Evolutionary conservation across 345 rosid species (phyloP), one percentile per base, ranked within the genome.

Genomic region (Jatropha curcas): DNA sequence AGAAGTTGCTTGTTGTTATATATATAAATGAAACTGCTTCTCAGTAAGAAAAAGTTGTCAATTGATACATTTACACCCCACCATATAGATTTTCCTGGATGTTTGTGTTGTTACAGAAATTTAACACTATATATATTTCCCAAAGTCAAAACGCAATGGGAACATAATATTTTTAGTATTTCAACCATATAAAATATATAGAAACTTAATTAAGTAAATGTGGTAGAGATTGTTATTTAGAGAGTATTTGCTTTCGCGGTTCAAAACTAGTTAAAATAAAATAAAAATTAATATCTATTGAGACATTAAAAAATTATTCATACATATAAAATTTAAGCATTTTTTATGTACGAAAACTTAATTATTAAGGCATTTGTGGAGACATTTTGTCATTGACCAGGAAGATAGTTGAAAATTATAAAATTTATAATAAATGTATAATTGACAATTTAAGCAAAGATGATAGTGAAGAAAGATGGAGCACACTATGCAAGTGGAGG

Each of bases 401-500:
- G n/a, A n/a, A n/a, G n/a, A n/a, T n/a, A n/a, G n/a, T n/a, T n/a
- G n/a, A n/a, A 41, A 41, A 41, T 39, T 39, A 39, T 7, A 39
- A n/a, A n/a, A n/a, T n/a, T 39, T 39, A 39, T 6, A 39, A 7
- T 39, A 39, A 39, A 39, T 12, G 1, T 39, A 39, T 39, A 39
- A 39, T 39, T 7, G 11, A 39, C 1, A 39, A 7, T 39, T 39
- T 39, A 3, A 39, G 9, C 3, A 39, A 7, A 39, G 4, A 39
- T 39, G 43, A 66, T 66, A 37, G 63, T 43, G 53, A 64, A 55
- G 30, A 66, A 76, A 79, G 69, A 51, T 72, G 79, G 74, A 74
- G 79, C 65, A 77, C 82, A 71, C 75, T 70, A 74, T 56, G 68
- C 4, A 69, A 78, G 85, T 84, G 82, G 87, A 72, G 10, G 67